A percentile compares a stretch with the other conserved stretches of the same genome.
Evolutionary conservation across 2,329 filamentous ascomycete genomes (phyloP).

Genomic region (Colletotrichum scovillei): DNA sequence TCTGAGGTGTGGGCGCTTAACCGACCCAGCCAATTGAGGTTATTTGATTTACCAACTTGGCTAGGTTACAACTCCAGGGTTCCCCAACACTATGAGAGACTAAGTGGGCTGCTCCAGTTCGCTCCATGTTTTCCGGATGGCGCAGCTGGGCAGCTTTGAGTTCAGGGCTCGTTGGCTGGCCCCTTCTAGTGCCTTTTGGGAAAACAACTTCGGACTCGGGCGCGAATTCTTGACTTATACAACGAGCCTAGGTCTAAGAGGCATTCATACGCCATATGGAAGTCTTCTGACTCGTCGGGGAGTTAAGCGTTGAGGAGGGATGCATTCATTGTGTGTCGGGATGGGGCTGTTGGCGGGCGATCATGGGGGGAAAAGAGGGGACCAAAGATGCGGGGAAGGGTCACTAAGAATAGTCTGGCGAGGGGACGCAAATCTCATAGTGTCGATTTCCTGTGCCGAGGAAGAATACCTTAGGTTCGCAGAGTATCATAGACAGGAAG

Average conservation of each 20-base stretch:
- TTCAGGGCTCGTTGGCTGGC: not conserved
- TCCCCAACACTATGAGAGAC: not conserved
- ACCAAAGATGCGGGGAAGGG: not conserved
- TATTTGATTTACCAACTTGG: not conserved
- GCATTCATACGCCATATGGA: not conserved
- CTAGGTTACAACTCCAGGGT: not conserved
- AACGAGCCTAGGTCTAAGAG: not conserved
- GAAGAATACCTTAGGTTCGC: not conserved
- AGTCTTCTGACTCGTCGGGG: not conserved
- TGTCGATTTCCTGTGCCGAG: not conserved
- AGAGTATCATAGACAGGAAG: not conserved
- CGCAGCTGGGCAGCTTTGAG: not conserved
- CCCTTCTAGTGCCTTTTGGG: not conserved
- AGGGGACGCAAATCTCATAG: not conserved
- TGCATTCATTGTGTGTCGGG: not conserved
- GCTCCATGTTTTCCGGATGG: not conserved
- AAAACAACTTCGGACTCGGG: not conserved
- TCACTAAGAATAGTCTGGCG: not conserved
- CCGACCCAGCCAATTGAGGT: conserved; percentile 1
- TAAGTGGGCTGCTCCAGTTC: not conserved
- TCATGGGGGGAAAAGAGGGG: not conserved
- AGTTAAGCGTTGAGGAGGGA: not conserved
- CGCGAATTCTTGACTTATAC: not conserved
- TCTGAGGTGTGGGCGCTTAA: not conserved
- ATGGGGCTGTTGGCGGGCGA: not conserved